Conservation (phyloP, 2,329 filamentous ascomycete genomes). For the Colletotrichum sp. region DNA sequence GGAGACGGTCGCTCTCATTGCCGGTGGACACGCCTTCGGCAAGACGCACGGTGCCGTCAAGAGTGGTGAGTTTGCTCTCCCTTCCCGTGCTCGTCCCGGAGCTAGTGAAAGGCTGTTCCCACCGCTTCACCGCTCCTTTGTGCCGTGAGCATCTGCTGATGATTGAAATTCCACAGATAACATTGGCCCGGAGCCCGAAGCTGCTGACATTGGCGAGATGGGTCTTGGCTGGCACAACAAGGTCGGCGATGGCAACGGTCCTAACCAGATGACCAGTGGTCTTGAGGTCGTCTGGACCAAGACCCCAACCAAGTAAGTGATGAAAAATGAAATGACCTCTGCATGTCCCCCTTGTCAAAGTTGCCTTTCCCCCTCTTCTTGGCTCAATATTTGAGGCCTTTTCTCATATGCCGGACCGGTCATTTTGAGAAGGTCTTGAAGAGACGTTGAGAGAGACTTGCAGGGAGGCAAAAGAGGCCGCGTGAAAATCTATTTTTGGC, state of each 20-base stretch:
- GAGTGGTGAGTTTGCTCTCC: background rate
- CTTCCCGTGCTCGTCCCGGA: background rate
- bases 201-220: slow-evolving; percentile 66
- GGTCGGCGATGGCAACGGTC: slow-evolving; percentile 69
- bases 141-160: background rate
- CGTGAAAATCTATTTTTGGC: slow-evolving; percentile 7
- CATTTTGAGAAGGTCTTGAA: slow-evolving; percentile 1
- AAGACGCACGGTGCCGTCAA: slow-evolving; percentile 77
- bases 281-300: slow-evolving; percentile 82
- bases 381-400: background rate
- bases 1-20: slow-evolving; percentile 81
- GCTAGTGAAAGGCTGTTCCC: background rate
- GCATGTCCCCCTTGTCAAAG: background rate
- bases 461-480: background rate
- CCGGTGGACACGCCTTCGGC: slow-evolving; percentile 79
- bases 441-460: background rate
- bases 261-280: slow-evolving; percentile 76
- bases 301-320: slow-evolving; percentile 65
- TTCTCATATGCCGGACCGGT: background rate
- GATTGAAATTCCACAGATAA: slow-evolving; percentile 52
- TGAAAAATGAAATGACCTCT: background rate
- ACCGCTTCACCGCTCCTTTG: background rate
- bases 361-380: background rate
- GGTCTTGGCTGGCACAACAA: slow-evolving; percentile 77
- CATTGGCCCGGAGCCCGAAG: slow-evolving; percentile 72